Conservation (phyloP, 495 filamentous ascomycete species). For the Penicillium roqueforti region DNA sequence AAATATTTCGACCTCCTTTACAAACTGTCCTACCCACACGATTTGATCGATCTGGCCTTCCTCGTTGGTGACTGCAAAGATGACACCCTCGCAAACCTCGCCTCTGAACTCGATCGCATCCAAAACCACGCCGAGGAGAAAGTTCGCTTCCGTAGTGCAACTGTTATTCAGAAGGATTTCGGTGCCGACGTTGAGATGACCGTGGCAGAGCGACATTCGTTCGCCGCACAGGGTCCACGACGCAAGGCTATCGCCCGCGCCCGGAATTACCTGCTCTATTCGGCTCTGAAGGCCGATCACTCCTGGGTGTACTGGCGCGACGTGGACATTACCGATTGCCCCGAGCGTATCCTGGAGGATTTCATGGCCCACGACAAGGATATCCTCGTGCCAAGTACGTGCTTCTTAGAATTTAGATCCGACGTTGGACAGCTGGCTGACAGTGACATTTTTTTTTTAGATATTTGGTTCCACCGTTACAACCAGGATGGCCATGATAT, state of each 20-base stretch:
- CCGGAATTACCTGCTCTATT: conserved; percentile 83
- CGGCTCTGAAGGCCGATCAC: conserved; percentile 85
- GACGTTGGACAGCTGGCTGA: conserved; percentile 22
- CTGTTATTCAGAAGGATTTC: conserved; percentile 88
- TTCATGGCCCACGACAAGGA: conserved; percentile 92
- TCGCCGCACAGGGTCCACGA: conserved; percentile 82
- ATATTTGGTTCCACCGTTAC: conserved; percentile 98
- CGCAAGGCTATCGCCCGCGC: conserved; percentile 87
- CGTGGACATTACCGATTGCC: conserved; percentile 91
- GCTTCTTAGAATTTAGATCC: not conserved
- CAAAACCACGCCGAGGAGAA: conserved; percentile 73
- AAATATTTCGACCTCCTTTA: conserved; percentile 93
- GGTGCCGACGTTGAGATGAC: conserved; percentile 61
- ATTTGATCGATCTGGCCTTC: conserved; percentile 93
- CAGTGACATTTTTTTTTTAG: conserved; percentile 38
- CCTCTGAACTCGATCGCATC: conserved; percentile 78
- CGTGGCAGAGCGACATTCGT: conserved; percentile 79
- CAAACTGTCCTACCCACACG: conserved; percentile 88
- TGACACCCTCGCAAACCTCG: conserved; percentile 78
- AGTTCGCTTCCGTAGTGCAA: conserved; percentile 73
- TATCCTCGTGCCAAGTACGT: conserved; percentile 91
- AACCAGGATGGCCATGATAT: conserved; percentile 70
- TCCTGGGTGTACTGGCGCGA: conserved; percentile 99
- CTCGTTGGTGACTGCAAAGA: conserved; percentile 88
- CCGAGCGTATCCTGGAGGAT: conserved; percentile 83